Conservation (phyloP, 225 moss, liverwort and hornwort species). For the Anthoceros angustus region DNA sequence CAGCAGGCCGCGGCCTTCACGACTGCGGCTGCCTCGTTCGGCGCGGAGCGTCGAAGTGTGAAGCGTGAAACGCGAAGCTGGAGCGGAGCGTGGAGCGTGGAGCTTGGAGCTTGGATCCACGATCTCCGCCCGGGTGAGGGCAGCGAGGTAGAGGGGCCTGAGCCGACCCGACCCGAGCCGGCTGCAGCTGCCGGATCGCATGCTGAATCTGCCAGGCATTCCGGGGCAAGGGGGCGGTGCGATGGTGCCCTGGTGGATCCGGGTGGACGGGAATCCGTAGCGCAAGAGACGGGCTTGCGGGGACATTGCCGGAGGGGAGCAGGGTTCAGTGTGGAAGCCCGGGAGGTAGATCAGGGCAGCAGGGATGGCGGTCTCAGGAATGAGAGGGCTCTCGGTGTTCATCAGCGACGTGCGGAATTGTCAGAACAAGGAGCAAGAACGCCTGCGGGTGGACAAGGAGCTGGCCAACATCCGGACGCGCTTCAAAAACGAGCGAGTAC, state of each 20-base stretch:
- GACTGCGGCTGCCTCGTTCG: not conserved
- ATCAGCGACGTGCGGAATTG: slow-evolving; percentile 98
- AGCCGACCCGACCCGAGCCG: not conserved
- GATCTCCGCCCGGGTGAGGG: not conserved
- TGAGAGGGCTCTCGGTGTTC: slow-evolving; percentile 91
- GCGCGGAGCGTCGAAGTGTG: not conserved
- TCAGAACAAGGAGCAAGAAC: slow-evolving; percentile 97
- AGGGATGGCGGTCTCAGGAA: slow-evolving; percentile 85
- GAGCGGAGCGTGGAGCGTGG: too few relatives aligned
- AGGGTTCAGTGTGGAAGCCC: not conserved
- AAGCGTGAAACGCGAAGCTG: not conserved
- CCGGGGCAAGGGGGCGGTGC: too few relatives aligned
- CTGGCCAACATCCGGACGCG: slow-evolving; percentile 96
- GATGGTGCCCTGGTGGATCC: not conserved
- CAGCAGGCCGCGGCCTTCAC: not conserved
- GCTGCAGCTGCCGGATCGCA: slow-evolving; percentile 1
- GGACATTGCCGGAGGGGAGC: not conserved
- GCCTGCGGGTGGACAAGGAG: slow-evolving; percentile 90
- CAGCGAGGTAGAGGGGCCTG: not conserved
- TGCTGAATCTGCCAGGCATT: not conserved
- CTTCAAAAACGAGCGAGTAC: slow-evolving; percentile 88
- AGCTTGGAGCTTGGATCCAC: not conserved
- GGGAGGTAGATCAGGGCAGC: not conserved
- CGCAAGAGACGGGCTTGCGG: not conserved
- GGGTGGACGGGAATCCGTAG: not conserved